Conservation (phyloP, 352 stramenopile genomes). For the Pythium periplocum region DNA sequence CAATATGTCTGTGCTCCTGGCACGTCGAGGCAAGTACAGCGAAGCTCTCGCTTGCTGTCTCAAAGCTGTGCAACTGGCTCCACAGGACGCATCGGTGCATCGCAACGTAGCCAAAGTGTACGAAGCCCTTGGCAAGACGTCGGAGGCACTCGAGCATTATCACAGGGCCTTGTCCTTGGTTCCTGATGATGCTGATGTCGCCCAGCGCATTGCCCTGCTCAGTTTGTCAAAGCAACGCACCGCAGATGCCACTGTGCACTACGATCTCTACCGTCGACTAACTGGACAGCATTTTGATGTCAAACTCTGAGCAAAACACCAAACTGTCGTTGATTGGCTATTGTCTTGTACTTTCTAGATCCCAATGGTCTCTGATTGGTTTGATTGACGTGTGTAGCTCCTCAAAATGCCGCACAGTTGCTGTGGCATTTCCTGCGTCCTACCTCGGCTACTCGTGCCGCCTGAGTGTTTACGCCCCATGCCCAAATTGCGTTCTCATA, state of each 20-base stretch:
- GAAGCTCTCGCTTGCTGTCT: constrained; percentile 36
- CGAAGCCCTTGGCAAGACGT: constrained; percentile 41
- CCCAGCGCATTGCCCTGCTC: constrained; percentile 38
- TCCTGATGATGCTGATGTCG: constrained; percentile 31
- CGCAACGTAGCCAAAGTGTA: constrained; percentile 54
- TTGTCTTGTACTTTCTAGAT: too few relatives aligned
- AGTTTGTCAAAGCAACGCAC: constrained; percentile 29
- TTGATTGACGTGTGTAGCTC: too few relatives aligned
- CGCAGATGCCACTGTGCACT: constrained; percentile 27
- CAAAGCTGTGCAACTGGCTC: constrained; percentile 32
- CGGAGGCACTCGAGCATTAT: constrained; percentile 43
- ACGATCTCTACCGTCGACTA: constrained; percentile 35
- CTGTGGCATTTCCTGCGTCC: too few relatives aligned
- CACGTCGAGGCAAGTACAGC: constrained; percentile 32
- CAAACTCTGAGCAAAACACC: constrained; percentile 34
- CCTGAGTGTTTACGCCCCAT: too few relatives aligned
- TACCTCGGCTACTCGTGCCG: too few relatives aligned
- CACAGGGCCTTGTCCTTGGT: constrained; percentile 27
- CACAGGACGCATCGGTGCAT: constrained; percentile 38
- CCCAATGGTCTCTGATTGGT: too few relatives aligned
- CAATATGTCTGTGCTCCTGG: constrained; percentile 50
- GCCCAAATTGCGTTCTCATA: too few relatives aligned
- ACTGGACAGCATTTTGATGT: constrained; percentile 54
- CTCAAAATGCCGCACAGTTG: too few relatives aligned
- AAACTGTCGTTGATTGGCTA: too few relatives aligned